Base-by-base conservation (phyloP, 495 filamentous ascomycete genomes). In the Astrothelium macrocarpum region DNA sequence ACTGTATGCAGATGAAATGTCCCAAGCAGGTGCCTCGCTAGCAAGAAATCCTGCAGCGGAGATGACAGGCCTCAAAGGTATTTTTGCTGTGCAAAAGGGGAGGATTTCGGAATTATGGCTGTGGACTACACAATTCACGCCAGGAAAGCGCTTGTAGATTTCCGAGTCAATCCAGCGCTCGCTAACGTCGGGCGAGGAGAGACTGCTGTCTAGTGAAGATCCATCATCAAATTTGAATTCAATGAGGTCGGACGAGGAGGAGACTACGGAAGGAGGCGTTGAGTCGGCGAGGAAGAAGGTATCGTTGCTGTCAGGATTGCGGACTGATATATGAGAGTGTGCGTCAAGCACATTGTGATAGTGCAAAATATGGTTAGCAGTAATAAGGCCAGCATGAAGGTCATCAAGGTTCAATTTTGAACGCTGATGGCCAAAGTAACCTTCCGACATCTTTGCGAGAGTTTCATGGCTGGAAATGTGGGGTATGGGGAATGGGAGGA, bases 1-100 rank as follows among this genome's bases (percentile, higher is more conserved):
- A 11, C 49, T 56, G 20, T 56, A 56, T 9, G 49, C 49, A 11
- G 49, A 26, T 4, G 65, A 62, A 10, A 72, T 71, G 59, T 76
- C 72, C 64, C 65, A 76, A 14, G 75, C 65, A 0, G 74, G 75
- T 14, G 68, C 70, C 46, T 66, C 67, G 25, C 43, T 59, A 26
- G 66, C 78, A 46, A 82, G 72, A 56, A 83, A 81, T 1, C 79
- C 79, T 9, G 79, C 80, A 73, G 79, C 76, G 67, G 82, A 78
- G 62, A 75, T 75, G 18, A 65, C 68, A 9, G 81, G 66, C 25
- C 68, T 70, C 53, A 84, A 71, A 12, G 74, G 73, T n/a, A 80
- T 75, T 0, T 67, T 67, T 26, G 64, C 73, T 53, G 82, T 71
- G 60, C 72, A 74, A 62, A 75, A 83, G 2, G 80, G 78, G 14